Conservation (phyloP, 2,329 filamentous ascomycete genomes). For the Amylocarpus encephaloides region DNA sequence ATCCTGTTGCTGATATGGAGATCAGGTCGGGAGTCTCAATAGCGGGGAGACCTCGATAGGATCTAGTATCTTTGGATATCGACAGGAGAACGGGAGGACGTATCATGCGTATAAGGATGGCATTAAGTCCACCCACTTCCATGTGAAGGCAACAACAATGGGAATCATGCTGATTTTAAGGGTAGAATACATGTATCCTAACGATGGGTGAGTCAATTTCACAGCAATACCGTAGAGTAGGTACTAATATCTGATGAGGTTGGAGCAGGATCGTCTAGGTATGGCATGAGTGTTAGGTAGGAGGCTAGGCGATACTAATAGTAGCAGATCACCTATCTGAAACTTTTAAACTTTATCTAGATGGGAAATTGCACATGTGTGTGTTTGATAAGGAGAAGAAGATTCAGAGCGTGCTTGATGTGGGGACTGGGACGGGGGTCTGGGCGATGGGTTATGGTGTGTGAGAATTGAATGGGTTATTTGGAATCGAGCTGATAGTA, state of each 20-base stretch:
- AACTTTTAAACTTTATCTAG: constrained; percentile 17
- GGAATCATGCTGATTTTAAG: neutral
- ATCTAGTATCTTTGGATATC: constrained; percentile 34
- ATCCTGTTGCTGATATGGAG: neutral
- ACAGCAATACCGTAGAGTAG: too few species aligned
- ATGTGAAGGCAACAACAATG: neutral
- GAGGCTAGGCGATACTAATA: neutral
- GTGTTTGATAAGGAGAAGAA: constrained; percentile 26
- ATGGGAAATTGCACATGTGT: constrained; percentile 16
- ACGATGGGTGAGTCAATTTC: constrained; percentile 15
- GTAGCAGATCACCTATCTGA: constrained; percentile 21
- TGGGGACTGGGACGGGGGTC: constrained; percentile 51
- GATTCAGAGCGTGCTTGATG: constrained; percentile 31
- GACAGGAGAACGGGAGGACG: constrained; percentile 29
- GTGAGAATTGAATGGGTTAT: constrained; percentile 10
- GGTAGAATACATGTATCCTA: constrained; percentile 23
- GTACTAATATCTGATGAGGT: constrained; percentile 20
- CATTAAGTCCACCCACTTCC: constrained; percentile 19
- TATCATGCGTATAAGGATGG: constrained; percentile 24
- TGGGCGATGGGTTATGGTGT: constrained; percentile 53
- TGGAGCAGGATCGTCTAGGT: constrained; percentile 29
- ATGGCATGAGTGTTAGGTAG: neutral
- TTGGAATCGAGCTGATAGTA: constrained; percentile 24
- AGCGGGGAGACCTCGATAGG: constrained; percentile 15
- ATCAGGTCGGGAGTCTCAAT: neutral